Evolutionary conservation across 73 alveolate species (phyloP), one percentile per base, ranked within the genome.

Genomic region (Blepharisma japonicum): DNA sequence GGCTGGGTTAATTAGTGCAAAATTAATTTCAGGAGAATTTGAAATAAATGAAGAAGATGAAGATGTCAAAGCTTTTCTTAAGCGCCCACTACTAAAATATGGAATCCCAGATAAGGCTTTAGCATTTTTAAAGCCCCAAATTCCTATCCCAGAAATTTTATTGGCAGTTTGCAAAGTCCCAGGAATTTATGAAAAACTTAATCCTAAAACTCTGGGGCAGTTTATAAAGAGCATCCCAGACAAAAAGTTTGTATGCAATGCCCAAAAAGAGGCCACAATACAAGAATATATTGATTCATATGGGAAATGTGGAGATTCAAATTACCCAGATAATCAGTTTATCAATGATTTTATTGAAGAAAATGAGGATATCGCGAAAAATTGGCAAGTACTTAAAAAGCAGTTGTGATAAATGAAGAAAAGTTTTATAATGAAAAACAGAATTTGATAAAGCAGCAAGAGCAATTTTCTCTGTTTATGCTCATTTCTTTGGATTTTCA

Each of bases 401-500:
- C 23, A 61, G 4, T 61, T 25, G 74, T n/a, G n/a, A n/a, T n/a
- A n/a, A n/a, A n/a, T n/a, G n/a, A n/a, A n/a, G n/a, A n/a, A n/a
- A n/a, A n/a, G n/a, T n/a, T n/a, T n/a, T n/a, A n/a, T n/a, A n/a
- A n/a, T n/a, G 74, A 18, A 48, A 48, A 20, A 2, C 14, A 1
- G 74, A 61, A 61, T 18, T 61, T n/a, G 74, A 61, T 25, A n/a
- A 61, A 39, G 74, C 74, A 9, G 74, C 0, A 61, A 61, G 74
- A 25, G 74, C 74, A 0, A 61, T 61, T 61, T 61, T 61, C 47
- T 2, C 74, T 61, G 74, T 61, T 61, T 61, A 61, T 61, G 6
- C 4, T 1, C 5, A 2, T 14, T 2, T 14, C 47, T 61, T 61
- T 48, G 74, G 5, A 61, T 14, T 61, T 5, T 0, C 74, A 2